Evolutionary conservation across 2,329 filamentous ascomycete genomes (phyloP).

Genomic region (Botryosphaeria dothidea): DNA sequence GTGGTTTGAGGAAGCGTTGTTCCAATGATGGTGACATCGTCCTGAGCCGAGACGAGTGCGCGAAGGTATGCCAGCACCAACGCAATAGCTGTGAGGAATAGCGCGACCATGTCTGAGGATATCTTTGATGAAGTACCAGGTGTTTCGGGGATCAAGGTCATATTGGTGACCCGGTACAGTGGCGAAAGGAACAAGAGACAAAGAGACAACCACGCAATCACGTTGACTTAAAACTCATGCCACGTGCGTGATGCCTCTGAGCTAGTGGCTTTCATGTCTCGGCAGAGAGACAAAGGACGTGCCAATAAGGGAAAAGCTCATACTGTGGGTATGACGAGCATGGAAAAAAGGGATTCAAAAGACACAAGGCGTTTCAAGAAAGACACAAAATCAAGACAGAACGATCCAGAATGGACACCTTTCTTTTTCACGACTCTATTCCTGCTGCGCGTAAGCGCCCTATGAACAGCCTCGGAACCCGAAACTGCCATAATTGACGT

Average conservation of each 20-base stretch:
- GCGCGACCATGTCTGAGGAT: not conserved
- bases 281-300: not conserved
- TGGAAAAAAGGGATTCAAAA: too few species aligned
- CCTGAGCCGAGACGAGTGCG: not conserved
- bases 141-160: not conserved
- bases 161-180: not conserved
- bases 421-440: too few species aligned
- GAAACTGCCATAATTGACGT: too few species aligned
- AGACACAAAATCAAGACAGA: too few species aligned
- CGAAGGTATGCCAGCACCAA: not conserved
- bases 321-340: too few species aligned
- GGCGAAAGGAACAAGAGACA: not conserved
- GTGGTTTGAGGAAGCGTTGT: not conserved
- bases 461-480: too few species aligned
- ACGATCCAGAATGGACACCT: too few species aligned
- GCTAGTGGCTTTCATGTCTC: not conserved
- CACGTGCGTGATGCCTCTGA: not conserved
- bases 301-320: not conserved
- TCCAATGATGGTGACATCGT: constrained; percentile 1
- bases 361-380: too few species aligned
- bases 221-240: not conserved
- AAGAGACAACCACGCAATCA: not conserved
- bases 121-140: not conserved
- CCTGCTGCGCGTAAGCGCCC: too few species aligned
- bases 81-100: not conserved